A percentile compares a stretch with the other conserved stretches of the same genome.
Evolutionary conservation across 331 rosid genomes (phyloP).

Genomic region (Stylosanthes scabra): DNA sequence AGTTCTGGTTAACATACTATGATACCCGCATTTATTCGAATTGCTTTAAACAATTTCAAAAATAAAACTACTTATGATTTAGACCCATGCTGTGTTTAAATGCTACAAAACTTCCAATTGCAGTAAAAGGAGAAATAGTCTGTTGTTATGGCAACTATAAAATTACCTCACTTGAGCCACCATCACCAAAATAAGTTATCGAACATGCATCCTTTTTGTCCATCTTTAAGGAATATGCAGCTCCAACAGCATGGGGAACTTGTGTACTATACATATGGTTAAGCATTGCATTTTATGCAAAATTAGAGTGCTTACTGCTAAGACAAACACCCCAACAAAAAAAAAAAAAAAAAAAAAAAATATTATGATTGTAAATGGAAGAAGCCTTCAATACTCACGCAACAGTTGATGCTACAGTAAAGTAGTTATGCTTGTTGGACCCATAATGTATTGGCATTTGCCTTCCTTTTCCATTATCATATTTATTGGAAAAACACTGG

Average conservation of each 20-base stretch:
- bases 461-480: slow-evolving; percentile 93
- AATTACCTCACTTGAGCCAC: slow-evolving; percentile 96
- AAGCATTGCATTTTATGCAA: slow-evolving; percentile 19
- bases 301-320: not conserved
- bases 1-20: not conserved
- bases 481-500: slow-evolving; percentile 81
- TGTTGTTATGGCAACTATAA: not conserved
- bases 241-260: slow-evolving; percentile 95
- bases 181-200: slow-evolving; percentile 87
- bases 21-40: slow-evolving; percentile 19
- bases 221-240: slow-evolving; percentile 96
- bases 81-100: slow-evolving; percentile 9
- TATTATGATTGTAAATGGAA: slow-evolving; percentile 12
- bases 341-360: not conserved
- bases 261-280: slow-evolving; percentile 62
- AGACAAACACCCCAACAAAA: not conserved
- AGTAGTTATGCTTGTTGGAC: slow-evolving; percentile 81
- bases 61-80: slow-evolving; percentile 21
- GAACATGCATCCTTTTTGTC: slow-evolving; percentile 83
- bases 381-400: slow-evolving; percentile 66
- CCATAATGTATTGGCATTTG: slow-evolving; percentile 98
- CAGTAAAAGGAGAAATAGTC: not conserved
- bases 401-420: slow-evolving; percentile 83
- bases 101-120: slow-evolving; percentile 3
- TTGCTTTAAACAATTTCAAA: not conserved